Evolutionary conservation across 306 rosid species (phyloP), one percentile per base, ranked within the genome.

Genomic region (Parietaria judaica): DNA sequence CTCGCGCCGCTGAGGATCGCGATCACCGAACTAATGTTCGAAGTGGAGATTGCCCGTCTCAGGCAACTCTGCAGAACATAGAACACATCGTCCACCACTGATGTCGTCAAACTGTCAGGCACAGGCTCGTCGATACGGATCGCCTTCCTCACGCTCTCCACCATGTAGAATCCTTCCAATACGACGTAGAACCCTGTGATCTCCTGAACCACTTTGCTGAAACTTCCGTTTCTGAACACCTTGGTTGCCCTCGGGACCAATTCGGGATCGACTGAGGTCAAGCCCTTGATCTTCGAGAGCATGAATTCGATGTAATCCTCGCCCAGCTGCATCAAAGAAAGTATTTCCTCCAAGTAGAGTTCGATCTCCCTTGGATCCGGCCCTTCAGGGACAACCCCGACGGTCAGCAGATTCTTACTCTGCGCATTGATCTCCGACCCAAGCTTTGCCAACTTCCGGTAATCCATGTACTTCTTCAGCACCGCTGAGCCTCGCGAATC

Each of bases 81-180:
- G 72, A 91, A 91, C 58, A 88, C 99, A 70, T 92, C 99, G 17
- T 92, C 96, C 71, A 92, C 96, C 96, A 88, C 84, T 17, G 99
- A 88, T 50, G 99, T 88, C 7, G 96, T 88, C 48, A 92, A 90
- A 81, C 95, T 86, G 41, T 88, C 96, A 23, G 85, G 85, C 45
- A 79, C 96, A 4, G 79, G 87, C 72, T 92, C 99, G 63, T 88
- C 95, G 15, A 92, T 92, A 78, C 70, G 69, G 47, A 86, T 84
- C 5, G 99, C 99, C 69, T 92, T 92, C 75, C 96, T 84, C 51
- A 84, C 96, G 74, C 86, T 92, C 78, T 92, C 99, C 64, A 92
- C 96, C 96, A 92, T 92, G 80, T 86, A 92, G 65, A 86, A 92
- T 15, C 99, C 99, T 71, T 92, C 99, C 0, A 92, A 74, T 73